Evolutionary conservation across 116 monocot species (phyloP).

Genomic region (Papilionanthe hybrid): DNA sequence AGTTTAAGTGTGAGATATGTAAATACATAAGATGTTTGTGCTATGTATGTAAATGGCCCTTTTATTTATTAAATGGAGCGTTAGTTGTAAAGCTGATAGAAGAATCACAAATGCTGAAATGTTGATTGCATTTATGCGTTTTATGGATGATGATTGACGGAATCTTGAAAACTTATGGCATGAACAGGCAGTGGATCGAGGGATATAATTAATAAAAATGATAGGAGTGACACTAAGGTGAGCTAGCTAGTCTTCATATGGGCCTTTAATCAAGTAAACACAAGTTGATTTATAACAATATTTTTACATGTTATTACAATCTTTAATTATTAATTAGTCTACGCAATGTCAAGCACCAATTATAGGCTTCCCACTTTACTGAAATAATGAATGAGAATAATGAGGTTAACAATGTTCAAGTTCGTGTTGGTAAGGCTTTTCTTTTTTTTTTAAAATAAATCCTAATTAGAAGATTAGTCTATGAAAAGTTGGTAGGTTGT

Average conservation of each 20-base stretch:
- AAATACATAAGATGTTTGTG: too few relatives aligned
- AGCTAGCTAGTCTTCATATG: not conserved
- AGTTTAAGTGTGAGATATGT: too few relatives aligned
- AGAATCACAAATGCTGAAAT: not conserved
- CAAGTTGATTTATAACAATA: not conserved
- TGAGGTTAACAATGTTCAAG: not conserved
- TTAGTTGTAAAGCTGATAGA: not conserved
- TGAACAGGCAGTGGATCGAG: not conserved
- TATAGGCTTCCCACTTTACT: not conserved
- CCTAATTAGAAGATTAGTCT: not conserved
- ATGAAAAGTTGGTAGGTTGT: not conserved
- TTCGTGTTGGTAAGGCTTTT: not conserved
- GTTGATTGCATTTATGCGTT: not conserved
- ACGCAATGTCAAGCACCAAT: not conserved
- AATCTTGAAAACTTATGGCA: not conserved
- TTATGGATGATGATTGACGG: not conserved
- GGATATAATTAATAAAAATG: not conserved
- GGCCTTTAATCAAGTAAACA: not conserved
- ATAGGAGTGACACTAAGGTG: not conserved
- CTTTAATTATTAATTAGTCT: not conserved
- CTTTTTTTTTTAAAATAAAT: not conserved
- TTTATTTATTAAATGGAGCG: not conserved
- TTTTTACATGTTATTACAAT: not conserved
- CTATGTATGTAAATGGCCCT: too few relatives aligned
- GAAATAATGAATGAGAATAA: not conserved